phyloP scores from a whole-genome alignment of 176 grass and related monocot species.

The Raddia distichophylla region DNA sequence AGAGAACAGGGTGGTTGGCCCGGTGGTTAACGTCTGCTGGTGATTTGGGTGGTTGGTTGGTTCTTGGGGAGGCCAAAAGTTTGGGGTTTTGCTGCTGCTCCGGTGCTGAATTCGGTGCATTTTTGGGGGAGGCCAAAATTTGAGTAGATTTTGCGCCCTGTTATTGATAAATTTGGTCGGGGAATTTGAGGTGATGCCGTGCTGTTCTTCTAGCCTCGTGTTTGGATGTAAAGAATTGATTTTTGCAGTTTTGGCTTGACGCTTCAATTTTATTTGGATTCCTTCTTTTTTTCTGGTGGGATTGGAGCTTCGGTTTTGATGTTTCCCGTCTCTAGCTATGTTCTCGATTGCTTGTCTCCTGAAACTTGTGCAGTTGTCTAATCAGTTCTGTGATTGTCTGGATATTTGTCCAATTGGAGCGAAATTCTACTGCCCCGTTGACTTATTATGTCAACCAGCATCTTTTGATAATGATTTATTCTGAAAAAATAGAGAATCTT shows the following conservation, averaged over 20 bases:
- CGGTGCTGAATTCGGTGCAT: slow-evolving; percentile 29
- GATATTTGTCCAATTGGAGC: not conserved
- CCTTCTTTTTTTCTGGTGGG: not conserved
- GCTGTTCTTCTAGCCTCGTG: not conserved
- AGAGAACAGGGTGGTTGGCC: slow-evolving; percentile 18
- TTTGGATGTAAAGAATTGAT: slow-evolving; percentile 25
- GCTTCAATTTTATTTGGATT: not conserved
- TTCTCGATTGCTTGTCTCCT: not conserved
- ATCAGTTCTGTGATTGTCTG: not conserved
- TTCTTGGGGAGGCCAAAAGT: slow-evolving; percentile 25
- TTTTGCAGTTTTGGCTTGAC: not conserved
- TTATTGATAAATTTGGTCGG: too few relatives aligned
- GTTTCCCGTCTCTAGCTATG: not conserved
- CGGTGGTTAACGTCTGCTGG: slow-evolving; percentile 11
- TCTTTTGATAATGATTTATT: not conserved
- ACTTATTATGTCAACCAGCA: not conserved
- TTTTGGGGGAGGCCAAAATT: too few relatives aligned
- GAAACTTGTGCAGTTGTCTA: not conserved
- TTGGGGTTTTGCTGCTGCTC: slow-evolving; percentile 21
- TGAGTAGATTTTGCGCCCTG: too few relatives aligned
- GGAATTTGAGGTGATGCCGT: too few relatives aligned
- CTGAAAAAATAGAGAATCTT: not conserved
- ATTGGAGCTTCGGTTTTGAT: slow-evolving; percentile 10
- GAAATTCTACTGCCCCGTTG: not conserved
- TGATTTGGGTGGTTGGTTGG: slow-evolving; percentile 7